Percentiles rank a stretch among this genome's conserved stretches.
phyloP scores from a whole-genome alignment of 495 filamentous ascomycete species.

The Tetracladium marchalianum region DNA sequence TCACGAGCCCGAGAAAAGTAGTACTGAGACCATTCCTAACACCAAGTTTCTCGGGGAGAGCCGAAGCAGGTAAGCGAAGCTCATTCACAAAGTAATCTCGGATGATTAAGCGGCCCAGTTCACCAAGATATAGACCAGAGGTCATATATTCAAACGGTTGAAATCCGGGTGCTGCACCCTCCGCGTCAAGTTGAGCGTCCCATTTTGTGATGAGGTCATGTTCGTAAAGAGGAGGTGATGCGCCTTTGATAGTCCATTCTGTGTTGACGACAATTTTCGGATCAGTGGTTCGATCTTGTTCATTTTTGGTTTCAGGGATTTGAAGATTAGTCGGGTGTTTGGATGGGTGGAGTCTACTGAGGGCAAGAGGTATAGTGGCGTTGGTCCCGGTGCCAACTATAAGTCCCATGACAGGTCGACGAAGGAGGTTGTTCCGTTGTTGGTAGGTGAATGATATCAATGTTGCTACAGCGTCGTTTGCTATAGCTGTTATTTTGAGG shows the following conservation, averaged over 20 bases:
- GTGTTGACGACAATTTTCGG: slow-evolving; percentile 70
- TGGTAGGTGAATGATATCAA: slow-evolving; percentile 66
- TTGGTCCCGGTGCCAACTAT: slow-evolving; percentile 81
- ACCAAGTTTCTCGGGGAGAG: slow-evolving; percentile 50
- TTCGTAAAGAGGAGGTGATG: slow-evolving; percentile 52
- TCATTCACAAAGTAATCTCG: slow-evolving; percentile 52
- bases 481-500: slow-evolving; percentile 64
- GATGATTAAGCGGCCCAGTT: slow-evolving; percentile 65
- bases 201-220: slow-evolving; percentile 59
- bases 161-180: slow-evolving; percentile 65
- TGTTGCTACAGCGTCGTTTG: slow-evolving; percentile 75
- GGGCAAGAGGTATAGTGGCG: slow-evolving; percentile 65
- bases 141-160: slow-evolving; percentile 88
- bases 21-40: slow-evolving; percentile 60
- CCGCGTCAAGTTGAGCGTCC: slow-evolving; percentile 56
- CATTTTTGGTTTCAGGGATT: slow-evolving; percentile 23
- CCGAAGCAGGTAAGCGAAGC: slow-evolving; percentile 22
- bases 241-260: slow-evolving; percentile 76
- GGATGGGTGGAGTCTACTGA: slow-evolving; percentile 50
- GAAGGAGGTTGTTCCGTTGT: slow-evolving; percentile 43
- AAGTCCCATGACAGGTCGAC: slow-evolving; percentile 63
- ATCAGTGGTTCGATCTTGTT: slow-evolving; percentile 19
- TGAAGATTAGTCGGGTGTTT: slow-evolving; percentile 40
- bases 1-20: slow-evolving; percentile 55
- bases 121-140: slow-evolving; percentile 71